phyloP scores from a whole-genome alignment of 2,329 filamentous ascomycete species.

The Lachnellula arida region DNA sequence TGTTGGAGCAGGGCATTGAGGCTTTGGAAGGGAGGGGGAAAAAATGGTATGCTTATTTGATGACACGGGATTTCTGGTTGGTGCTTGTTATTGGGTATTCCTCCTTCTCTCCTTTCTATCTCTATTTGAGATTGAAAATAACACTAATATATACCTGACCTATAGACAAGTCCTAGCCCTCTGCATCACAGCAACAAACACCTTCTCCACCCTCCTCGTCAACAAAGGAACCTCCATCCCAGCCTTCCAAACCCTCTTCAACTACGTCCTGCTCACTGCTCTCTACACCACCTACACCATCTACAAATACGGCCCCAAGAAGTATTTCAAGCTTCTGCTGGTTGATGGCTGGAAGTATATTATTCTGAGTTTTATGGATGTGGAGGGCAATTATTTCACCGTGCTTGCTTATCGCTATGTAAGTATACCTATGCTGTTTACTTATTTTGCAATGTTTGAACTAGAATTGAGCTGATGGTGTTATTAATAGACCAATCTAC shows the following conservation, averaged over 20 bases:
- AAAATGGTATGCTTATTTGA: conserved; percentile 69
- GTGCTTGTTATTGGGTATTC: conserved; percentile 68
- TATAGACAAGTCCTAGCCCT: conserved; percentile 72
- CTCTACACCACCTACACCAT: conserved; percentile 80
- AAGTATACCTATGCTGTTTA: conserved; percentile 1
- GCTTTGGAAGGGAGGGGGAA: conserved; percentile 49
- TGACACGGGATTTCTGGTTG: conserved; percentile 82
- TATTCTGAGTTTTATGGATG: conserved; percentile 87
- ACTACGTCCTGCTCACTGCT: conserved; percentile 77
- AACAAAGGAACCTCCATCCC: conserved; percentile 71
- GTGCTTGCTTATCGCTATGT: conserved; percentile 77
- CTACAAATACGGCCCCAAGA: conserved; percentile 70
- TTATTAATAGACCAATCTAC: conserved; percentile 69
- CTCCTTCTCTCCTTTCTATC: conserved; percentile 9
- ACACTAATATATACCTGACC: not conserved
- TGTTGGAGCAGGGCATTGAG: conserved; percentile 42
- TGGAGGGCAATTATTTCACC: conserved; percentile 97
- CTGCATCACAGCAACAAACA: conserved; percentile 90
- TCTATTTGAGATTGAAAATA: too few relatives aligned
- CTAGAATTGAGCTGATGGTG: conserved; percentile 4
- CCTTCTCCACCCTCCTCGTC: conserved; percentile 73
- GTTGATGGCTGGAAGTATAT: conserved; percentile 90
- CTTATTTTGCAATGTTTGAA: not conserved
- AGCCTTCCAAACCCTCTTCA: conserved; percentile 93
- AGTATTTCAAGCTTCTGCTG: conserved; percentile 58